Base-by-base conservation (phyloP, 2,329 filamentous ascomycete genomes). In the Penicillium psychrosexuale region DNA sequence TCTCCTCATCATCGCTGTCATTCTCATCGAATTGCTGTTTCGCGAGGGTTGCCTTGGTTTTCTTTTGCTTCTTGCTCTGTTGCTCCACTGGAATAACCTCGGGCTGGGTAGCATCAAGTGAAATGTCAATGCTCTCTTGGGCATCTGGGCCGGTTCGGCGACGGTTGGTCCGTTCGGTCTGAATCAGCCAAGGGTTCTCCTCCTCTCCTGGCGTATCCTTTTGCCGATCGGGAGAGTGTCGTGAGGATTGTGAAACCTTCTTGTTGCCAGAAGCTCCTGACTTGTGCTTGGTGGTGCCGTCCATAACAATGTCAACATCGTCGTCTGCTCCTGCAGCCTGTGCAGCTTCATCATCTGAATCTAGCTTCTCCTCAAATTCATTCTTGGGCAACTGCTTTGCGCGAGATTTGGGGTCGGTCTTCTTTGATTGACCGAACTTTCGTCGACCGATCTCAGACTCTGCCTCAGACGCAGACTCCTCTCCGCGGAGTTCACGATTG, bases 401-500 rank as follows among this genome's bases (percentile, higher is more conserved):
- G 66, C 67, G 42, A 64, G 66, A 43, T 40, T 62, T 61, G 11
- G 72, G 65, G 17, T 69, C 65, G 46, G 64, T 54, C 39, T 61
- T 65, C 59, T 70, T 54, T 58, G 76, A 63, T 57, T 69, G 60
- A 37, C 74, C 70, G 47, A 73, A 75, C 60, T 73, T 74, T 61
- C 73, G 71, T 55, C 93, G 85, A 12, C 92, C 92, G 47, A 87
- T 76, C 56, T 87, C 83, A 2, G 74, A 75, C 2, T 78, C 80
- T 8, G 77, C 77, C 34, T 72, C 69, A 5, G 72, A 72, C 52
- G 84, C 79, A 5, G 84, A 86, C 28, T 86, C 85, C 39, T 83
- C 82, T 2, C 80, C 81, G 47, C 79, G 79, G 22, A 97, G 78
- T 45, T 93, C 88, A 53, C 84, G 84, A 46, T 86, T 82, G 46